Base-by-base conservation (phyloP, 352 stramenopile species). In the Globisporangium takayamanum region DNA sequence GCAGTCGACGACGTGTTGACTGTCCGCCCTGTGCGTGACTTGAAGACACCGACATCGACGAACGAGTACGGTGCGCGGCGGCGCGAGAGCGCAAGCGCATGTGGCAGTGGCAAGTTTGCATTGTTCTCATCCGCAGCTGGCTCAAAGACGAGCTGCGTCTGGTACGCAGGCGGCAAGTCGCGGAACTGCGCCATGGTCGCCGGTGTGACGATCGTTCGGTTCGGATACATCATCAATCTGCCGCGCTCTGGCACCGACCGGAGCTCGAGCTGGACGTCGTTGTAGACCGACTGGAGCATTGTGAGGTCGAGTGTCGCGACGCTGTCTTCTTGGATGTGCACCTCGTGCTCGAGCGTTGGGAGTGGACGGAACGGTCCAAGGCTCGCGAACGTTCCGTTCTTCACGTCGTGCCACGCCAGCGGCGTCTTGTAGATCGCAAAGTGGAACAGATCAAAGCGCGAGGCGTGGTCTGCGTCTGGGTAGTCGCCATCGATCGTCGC, bases 361-460 rank as follows among this genome's bases (percentile, higher is more conserved):
- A 89, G 81, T 11, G 73, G 69, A 7, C 76, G 69, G 18, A 72
- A 71, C 11, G 80, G 75, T 1, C 74, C 60, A 28, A 88, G 54
- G 49, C 62, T 39, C 22, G 68, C 59, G 56, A 68, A 77, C 52
- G 67, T 69, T 10, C 41, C 46, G 2, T 53, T 52, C 15, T 41
- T 36, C 20, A 57, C 26, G n/a, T 58, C 56, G 11, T 36, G 50
- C 11, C 45, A 37, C 0, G n/a, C 49, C 16, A 71, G 37, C 16
- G 62, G 51, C 22, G 57, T 66, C 22, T 71, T 68, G 51, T 88
- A 89, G 1, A 91, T 77, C 8, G 72, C 77, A 45, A 91, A 87
- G 37, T 91, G 79, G 48, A 89, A 91, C 16, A 91, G 33, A 45
- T 91, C 81, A 48, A 89, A 89, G 5, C 49, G 72, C 10, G 79